Evolutionary conservation across 805 yeast species (phyloP).

Genomic region (Nakazawaea wyomingensis): DNA sequence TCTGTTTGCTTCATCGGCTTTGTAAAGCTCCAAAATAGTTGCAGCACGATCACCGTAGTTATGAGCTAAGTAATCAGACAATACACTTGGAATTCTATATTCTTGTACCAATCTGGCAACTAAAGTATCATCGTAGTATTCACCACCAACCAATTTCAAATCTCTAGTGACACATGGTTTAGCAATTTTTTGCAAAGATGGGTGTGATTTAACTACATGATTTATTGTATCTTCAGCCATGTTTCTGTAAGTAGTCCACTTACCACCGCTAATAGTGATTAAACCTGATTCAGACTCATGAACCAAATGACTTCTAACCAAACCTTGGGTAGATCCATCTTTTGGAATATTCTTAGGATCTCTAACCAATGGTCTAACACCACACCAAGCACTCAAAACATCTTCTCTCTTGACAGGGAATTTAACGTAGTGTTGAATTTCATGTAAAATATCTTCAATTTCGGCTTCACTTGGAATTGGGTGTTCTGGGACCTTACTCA

Average conservation of each 20-base stretch:
- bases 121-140: slow-evolving; percentile 67
- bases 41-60: slow-evolving; percentile 92
- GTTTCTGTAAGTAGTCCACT: slow-evolving; percentile 97
- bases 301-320: slow-evolving; percentile 86
- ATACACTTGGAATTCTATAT: slow-evolving; percentile 62
- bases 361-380: slow-evolving; percentile 90
- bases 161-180: slow-evolving; percentile 48
- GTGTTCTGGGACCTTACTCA: slow-evolving; percentile 60
- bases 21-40: slow-evolving; percentile 55
- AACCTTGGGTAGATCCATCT: slow-evolving; percentile 65
- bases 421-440: slow-evolving; percentile 83
- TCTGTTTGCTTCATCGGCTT: slow-evolving; percentile 47
- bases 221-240: slow-evolving; percentile 95
- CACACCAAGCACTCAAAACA: slow-evolving; percentile 94
- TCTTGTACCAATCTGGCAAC: slow-evolving; percentile 77
- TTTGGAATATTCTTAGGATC: slow-evolving; percentile 59
- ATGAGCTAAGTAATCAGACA: slow-evolving; percentile 76
- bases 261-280: slow-evolving; percentile 91
- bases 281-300: slow-evolving; percentile 61
- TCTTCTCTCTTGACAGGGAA: slow-evolving; percentile 87
- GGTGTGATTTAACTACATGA: slow-evolving; percentile 49
- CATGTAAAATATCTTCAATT: slow-evolving; percentile 79
- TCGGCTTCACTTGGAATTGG: slow-evolving; percentile 88
- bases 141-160: slow-evolving; percentile 71
- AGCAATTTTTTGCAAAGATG: slow-evolving; percentile 28